Percentiles rank a stretch among this genome's conserved stretches.
These are phyloP conservation scores for Aspergillus sp. DNA, from an alignment of 2,329 filamentous ascomycete species.

Conservation along the genomic window DNA sequence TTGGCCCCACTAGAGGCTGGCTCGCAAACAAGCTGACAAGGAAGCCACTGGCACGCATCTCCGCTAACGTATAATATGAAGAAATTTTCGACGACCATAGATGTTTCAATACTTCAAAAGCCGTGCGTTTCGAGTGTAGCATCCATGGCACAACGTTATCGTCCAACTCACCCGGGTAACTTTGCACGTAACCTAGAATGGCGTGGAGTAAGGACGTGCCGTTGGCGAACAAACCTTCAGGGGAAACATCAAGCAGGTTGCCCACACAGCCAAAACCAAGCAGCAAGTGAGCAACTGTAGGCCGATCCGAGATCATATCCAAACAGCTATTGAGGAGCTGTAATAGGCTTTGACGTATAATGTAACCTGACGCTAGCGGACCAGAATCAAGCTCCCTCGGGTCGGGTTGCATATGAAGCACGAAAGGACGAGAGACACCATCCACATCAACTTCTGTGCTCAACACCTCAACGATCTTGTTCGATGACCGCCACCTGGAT, in stretches of 20 bases:
- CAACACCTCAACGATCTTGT: conserved; percentile 84
- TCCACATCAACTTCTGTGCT: conserved; percentile 78
- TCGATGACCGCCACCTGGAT: conserved; percentile 64
- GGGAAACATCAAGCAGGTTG: conserved; percentile 66
- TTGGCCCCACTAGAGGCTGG: conserved; percentile 68
- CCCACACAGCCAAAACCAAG: conserved; percentile 82
- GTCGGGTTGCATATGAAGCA: conserved; percentile 64
- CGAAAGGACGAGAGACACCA: conserved; percentile 72
- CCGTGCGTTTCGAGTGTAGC: conserved; percentile 66
- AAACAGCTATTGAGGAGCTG: conserved; percentile 84
- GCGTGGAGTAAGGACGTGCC: conserved; percentile 80
- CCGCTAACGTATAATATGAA: conserved; percentile 68
- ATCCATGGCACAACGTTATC: conserved; percentile 66
- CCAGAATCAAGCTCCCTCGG: conserved; percentile 72
- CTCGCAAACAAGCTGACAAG: conserved; percentile 73
- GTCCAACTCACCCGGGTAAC: conserved; percentile 65
- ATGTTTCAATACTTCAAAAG: conserved; percentile 71
- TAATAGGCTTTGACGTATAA: conserved; percentile 80
- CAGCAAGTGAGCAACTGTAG: conserved; percentile 85
- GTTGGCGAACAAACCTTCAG: conserved; percentile 68
- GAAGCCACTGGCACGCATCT: conserved; percentile 77
- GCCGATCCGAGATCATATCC: conserved; percentile 69
- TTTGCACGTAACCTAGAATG: conserved; percentile 69
- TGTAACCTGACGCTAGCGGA: conserved; percentile 68
- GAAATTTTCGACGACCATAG: conserved; percentile 85